phyloP scores from a whole-genome alignment of 352 stramenopile species.

The Phytophthora vignae region DNA sequence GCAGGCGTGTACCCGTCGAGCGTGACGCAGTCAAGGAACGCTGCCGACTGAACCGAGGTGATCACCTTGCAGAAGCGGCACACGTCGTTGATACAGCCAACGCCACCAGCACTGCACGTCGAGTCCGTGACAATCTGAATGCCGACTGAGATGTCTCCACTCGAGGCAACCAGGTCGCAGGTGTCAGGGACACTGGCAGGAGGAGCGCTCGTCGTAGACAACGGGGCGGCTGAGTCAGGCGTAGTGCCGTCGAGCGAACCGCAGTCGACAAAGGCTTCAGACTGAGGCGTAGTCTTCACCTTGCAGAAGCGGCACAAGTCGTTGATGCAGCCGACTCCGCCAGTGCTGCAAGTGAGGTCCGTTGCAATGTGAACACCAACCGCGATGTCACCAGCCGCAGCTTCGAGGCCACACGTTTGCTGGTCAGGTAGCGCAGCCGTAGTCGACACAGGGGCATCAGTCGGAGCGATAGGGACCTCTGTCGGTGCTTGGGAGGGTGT shows the following conservation, averaged over 20 bases:
- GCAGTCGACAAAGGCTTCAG: constrained; percentile 30
- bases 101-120: constrained; percentile 30
- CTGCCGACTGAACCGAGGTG: constrained; percentile 32
- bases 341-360: constrained; percentile 35
- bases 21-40: constrained; percentile 27
- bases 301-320: constrained; percentile 59
- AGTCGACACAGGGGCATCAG: constrained; percentile 1
- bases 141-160: constrained; percentile 33
- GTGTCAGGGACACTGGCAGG: neutral
- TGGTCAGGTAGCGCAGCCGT: neutral
- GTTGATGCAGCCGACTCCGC: constrained; percentile 48
- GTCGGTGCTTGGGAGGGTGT: neutral
- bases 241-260: constrained; percentile 2
- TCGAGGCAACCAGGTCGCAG: constrained; percentile 21
- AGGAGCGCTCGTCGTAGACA: neutral
- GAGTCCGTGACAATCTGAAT: constrained; percentile 41
- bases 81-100: constrained; percentile 44
- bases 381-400: constrained; percentile 30
- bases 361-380: constrained; percentile 41
- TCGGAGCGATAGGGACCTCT: neutral
- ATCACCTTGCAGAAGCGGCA: constrained; percentile 52
- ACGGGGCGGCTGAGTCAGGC: neutral
- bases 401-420: constrained; percentile 16
- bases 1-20: constrained; percentile 17
- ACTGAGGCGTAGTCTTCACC: constrained; percentile 27